phyloP scores from a whole-genome alignment of 257 asterid species.

The Scutellaria barbata region DNA sequence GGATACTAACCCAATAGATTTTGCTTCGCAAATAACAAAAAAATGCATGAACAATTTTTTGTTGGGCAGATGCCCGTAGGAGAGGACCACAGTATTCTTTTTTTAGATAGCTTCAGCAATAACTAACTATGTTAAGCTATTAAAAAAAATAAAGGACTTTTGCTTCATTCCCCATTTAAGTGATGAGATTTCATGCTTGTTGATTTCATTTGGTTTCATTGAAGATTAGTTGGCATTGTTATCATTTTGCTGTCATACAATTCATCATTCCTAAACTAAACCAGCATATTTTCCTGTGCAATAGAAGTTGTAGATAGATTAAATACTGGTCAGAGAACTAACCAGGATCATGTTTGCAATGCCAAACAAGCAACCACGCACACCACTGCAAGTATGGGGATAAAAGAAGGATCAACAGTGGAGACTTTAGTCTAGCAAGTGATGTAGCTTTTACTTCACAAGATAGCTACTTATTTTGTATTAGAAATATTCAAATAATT shows the following conservation, averaged over 20 bases:
- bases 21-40: conserved; percentile 26
- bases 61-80: neutral
- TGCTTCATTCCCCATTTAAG: conserved; percentile 15
- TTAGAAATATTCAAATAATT: conserved; percentile 6
- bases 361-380: conserved; percentile 86
- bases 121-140: conserved; percentile 9
- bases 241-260: neutral
- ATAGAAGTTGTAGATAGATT: conserved; percentile 17
- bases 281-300: conserved; percentile 18
- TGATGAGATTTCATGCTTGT: conserved; percentile 13
- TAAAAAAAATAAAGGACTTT: neutral
- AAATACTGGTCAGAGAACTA: conserved; percentile 43
- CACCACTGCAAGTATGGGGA: conserved; percentile 65
- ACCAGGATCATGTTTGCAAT: conserved; percentile 96
- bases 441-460: conserved; percentile 9
- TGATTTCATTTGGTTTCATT: conserved; percentile 8
- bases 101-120: conserved; percentile 8
- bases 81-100: neutral
- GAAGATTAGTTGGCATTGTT: neutral
- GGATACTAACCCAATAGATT: conserved; percentile 16
- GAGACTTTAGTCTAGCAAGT: conserved; percentile 29
- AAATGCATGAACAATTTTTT: conserved; percentile 15
- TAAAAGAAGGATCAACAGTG: conserved; percentile 42
- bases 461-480: conserved; percentile 4
- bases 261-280: conserved; percentile 22